phyloP scores from a whole-genome alignment of 2,329 filamentous ascomycete species.

The Tolypocladium guangdongense region DNA sequence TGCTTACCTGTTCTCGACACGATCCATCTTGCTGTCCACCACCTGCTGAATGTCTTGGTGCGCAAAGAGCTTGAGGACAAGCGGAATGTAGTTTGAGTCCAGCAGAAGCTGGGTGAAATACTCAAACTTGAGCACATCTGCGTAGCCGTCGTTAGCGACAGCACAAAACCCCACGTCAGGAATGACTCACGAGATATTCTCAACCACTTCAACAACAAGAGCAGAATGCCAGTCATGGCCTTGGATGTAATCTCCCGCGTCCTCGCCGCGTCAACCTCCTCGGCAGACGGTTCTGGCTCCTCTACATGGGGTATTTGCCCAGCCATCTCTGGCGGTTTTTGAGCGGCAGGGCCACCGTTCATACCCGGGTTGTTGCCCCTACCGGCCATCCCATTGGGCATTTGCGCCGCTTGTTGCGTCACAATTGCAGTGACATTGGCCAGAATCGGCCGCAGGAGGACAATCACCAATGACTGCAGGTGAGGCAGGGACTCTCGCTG shows the following conservation, averaged over 20 bases:
- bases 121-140: conserved; percentile 90
- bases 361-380: conserved; percentile 26
- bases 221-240: conserved; percentile 77
- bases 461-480: conserved; percentile 85
- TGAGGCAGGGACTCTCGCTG: conserved; percentile 70
- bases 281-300: conserved; percentile 42
- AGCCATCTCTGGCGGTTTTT: conserved; percentile 19
- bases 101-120: conserved; percentile 88
- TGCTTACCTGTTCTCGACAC: conserved; percentile 64
- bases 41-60: conserved; percentile 89
- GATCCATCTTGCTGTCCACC: conserved; percentile 75
- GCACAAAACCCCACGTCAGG: not conserved
- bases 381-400: conserved; percentile 30
- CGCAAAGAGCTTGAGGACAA: conserved; percentile 87
- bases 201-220: conserved; percentile 92
- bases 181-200: conserved; percentile 71
- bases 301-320: conserved; percentile 24
- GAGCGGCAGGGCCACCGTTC: conserved; percentile 25
- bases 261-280: conserved; percentile 73
- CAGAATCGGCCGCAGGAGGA: conserved; percentile 79
- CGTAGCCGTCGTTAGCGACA: conserved; percentile 7
- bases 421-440: conserved; percentile 81
- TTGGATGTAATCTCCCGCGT: conserved; percentile 82
- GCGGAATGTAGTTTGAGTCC: conserved; percentile 88
- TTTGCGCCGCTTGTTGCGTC: conserved; percentile 41